A percentile compares a stretch with the other conserved stretches of the same genome.
Evolutionary conservation across 2,329 filamentous ascomycete species (phyloP).

Genomic region (Trichocomaceae sp.): DNA sequence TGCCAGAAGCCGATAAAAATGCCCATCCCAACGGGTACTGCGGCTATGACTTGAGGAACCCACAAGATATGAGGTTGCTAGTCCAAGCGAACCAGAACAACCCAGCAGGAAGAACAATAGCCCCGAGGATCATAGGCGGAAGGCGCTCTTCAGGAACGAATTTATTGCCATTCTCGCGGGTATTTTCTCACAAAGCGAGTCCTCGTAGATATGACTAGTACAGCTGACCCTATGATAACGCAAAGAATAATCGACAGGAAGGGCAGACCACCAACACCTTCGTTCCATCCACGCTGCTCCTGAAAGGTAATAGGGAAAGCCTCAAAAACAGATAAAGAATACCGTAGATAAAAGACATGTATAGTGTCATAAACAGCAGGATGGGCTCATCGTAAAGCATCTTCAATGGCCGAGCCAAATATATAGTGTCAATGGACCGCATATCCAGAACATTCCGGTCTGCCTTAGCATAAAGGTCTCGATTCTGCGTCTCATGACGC

Average conservation of each 20-base stretch:
- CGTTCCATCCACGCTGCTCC: not conserved
- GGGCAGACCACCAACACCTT: not conserved
- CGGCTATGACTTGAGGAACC: too few species aligned
- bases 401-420: too few species aligned
- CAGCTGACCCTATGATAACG: slow-evolving; percentile 18
- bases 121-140: not conserved
- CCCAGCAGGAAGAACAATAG: not conserved
- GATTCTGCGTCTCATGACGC: slow-evolving; percentile 43
- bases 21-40: too few species aligned
- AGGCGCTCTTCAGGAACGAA: not conserved
- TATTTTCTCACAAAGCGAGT: not conserved
- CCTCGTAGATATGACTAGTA: not conserved
- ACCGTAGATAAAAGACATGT: slow-evolving; percentile 29
- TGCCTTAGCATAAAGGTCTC: slow-evolving; percentile 38
- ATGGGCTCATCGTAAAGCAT: slow-evolving; percentile 34
- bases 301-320: slow-evolving; percentile 11
- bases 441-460: slow-evolving; percentile 33
- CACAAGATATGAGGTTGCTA: too few species aligned
- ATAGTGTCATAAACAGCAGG: slow-evolving; percentile 39
- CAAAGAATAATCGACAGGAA: slow-evolving; percentile 39
- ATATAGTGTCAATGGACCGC: slow-evolving; percentile 26
- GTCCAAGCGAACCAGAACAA: not conserved
- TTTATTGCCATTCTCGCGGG: not conserved
- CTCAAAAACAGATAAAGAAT: slow-evolving; percentile 26
- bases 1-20: too few species aligned